A percentile compares a stretch with the other conserved stretches of the same genome.
phyloP scores from a whole-genome alignment of 2,329 filamentous ascomycete species.

The Aspergillus neoniger region DNA sequence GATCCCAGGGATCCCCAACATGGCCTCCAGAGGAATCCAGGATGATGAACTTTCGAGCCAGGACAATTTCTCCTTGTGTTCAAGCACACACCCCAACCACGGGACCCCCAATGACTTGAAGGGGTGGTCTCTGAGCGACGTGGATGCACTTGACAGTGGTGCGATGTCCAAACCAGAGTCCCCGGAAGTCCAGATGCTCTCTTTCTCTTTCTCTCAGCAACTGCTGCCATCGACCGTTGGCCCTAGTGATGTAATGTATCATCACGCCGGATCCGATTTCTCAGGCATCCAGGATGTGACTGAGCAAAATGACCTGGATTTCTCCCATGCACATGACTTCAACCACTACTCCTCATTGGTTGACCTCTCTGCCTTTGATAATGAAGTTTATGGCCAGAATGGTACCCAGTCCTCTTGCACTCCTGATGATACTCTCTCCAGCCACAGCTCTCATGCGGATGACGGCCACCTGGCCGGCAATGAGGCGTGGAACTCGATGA shows the following conservation, averaged over 20 bases:
- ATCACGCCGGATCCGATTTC: conserved; percentile 41
- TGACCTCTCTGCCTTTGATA: conserved; percentile 44
- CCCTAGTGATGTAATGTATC: conserved; percentile 43
- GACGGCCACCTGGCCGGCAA: conserved; percentile 37
- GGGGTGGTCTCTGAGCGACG: conserved; percentile 42
- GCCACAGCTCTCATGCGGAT: conserved; percentile 41
- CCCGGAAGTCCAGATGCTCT: conserved; percentile 45
- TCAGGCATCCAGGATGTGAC: conserved; percentile 39
- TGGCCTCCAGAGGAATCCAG: conserved; percentile 42
- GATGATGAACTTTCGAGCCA: conserved; percentile 48
- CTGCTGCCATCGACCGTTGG: conserved; percentile 42
- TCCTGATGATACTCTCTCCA: conserved; percentile 41
- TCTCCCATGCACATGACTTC: conserved; percentile 40
- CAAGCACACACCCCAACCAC: conserved; percentile 38
- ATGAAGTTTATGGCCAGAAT: conserved; percentile 40
- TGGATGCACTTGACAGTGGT: conserved; percentile 42
- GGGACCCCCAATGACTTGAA: conserved; percentile 40
- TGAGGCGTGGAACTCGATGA: conserved; percentile 40
- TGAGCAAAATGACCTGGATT: conserved; percentile 42
- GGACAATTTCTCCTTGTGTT: conserved; percentile 46
- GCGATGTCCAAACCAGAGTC: conserved; percentile 42
- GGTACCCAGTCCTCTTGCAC: conserved; percentile 34
- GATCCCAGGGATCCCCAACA: conserved; percentile 41
- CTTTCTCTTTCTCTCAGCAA: conserved; percentile 46
- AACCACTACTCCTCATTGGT: conserved; percentile 41